phyloP scores from a whole-genome alignment of 75 land plant genomes.

The Azolla pinnata region DNA sequence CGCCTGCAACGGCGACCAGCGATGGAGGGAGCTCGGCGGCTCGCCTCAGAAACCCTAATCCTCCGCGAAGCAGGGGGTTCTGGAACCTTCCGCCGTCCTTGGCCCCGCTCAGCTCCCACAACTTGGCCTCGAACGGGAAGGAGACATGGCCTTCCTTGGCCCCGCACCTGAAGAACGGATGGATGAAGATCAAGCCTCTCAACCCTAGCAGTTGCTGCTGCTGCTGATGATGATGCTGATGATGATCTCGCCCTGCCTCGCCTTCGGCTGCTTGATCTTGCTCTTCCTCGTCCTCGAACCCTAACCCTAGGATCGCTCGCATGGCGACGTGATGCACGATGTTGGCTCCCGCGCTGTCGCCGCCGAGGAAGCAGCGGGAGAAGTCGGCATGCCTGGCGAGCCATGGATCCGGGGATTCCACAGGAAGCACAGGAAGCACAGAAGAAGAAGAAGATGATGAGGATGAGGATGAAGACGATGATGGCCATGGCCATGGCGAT shows the following conservation, averaged over 20 bases:
- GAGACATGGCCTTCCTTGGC: background rate
- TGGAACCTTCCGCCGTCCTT: background rate
- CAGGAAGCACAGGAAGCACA: too few relatives aligned
- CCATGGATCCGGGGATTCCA: conserved; percentile 11
- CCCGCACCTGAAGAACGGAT: conserved; percentile 37
- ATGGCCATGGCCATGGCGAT: too few relatives aligned
- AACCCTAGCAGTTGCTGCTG: background rate
- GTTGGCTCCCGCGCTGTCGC: conserved; percentile 25
- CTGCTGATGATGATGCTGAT: too few relatives aligned
- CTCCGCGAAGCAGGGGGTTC: background rate
- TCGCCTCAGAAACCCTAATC: background rate
- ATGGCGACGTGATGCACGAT: conserved; percentile 8
- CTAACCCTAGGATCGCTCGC: background rate
- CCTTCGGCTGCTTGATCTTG: background rate
- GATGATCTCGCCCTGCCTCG: background rate
- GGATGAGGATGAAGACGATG: too few relatives aligned
- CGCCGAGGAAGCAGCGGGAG: conserved; percentile 4
- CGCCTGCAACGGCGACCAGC: conserved; percentile 39
- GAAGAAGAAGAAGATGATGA: too few relatives aligned
- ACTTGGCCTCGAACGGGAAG: background rate
- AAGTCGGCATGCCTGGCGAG: conserved; percentile 7
- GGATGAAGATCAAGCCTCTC: conserved; percentile 10
- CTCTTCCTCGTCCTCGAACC: background rate
- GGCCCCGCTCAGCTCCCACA: background rate
- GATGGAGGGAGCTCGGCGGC: conserved; percentile 25